phyloP scores from a whole-genome alignment of 1,284 basidiomycete species.

The Ustilago cynodontis region DNA sequence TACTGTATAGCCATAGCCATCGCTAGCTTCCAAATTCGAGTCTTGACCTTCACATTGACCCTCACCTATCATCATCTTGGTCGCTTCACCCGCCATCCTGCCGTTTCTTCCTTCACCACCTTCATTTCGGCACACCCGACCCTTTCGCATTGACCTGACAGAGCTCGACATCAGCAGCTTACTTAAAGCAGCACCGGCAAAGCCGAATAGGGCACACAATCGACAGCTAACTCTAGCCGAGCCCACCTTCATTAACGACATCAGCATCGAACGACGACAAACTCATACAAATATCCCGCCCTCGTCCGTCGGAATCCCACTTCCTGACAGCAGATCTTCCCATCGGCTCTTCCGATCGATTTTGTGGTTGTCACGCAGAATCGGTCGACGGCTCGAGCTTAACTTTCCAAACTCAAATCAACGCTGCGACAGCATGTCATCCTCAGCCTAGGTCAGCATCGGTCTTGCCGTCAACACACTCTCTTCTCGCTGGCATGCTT shows the following conservation, averaged over 20 bases:
- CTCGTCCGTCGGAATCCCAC: constrained; percentile 1
- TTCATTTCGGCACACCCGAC: not conserved
- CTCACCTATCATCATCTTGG: not conserved
- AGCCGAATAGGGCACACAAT: not conserved
- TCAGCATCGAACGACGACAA: not conserved
- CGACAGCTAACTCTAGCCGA: not conserved
- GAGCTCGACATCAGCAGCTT: not conserved
- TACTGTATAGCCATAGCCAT: not conserved
- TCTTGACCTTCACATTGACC: not conserved
- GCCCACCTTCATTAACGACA: not conserved
- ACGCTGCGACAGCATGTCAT: not conserved
- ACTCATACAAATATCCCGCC: not conserved
- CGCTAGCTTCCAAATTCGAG: not conserved
- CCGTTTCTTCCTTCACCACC: not conserved
- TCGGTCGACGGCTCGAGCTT: not conserved
- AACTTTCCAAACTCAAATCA: not conserved
- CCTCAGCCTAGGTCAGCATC: constrained; percentile 8
- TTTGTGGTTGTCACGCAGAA: not conserved
- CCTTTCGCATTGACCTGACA: not conserved
- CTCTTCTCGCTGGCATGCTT: not conserved
- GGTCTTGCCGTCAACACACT: constrained; percentile 7
- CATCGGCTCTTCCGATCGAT: not conserved
- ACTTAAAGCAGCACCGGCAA: not conserved
- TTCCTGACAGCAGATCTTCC: not conserved
- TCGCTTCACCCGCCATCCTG: not conserved